phyloP scores from a whole-genome alignment of 208 protist species.

The Vickermania ingenoplastis region DNA sequence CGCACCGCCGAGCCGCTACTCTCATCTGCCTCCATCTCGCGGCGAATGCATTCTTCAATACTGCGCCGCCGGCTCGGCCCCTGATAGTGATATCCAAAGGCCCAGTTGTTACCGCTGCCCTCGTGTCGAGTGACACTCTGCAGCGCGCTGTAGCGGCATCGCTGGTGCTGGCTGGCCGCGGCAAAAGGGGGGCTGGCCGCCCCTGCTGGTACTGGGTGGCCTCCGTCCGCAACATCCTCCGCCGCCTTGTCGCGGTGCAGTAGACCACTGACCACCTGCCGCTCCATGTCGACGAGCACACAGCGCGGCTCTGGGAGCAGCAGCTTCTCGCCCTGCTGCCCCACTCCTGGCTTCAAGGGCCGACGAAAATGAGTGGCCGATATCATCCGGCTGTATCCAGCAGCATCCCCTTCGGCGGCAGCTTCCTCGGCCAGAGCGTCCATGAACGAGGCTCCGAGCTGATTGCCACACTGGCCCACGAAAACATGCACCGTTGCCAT shows the following conservation, averaged over 20 bases:
- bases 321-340: neutral
- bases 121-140: constrained; percentile 64
- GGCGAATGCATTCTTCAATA: constrained; percentile 61
- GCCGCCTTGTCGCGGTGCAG: constrained; percentile 13
- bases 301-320: constrained; percentile 49
- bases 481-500: constrained; percentile 66
- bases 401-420: constrained; percentile 6
- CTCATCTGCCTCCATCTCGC: constrained; percentile 77
- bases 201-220: neutral
- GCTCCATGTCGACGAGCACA: constrained; percentile 88
- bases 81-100: constrained; percentile 71
- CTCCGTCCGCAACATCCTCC: neutral
- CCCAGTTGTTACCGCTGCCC: constrained; percentile 89
- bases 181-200: constrained; percentile 15
- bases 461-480: constrained; percentile 89
- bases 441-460: constrained; percentile 76
- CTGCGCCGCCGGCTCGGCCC: constrained; percentile 36
- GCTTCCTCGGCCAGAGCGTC: constrained; percentile 47
- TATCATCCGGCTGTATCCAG: neutral
- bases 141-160: constrained; percentile 25
- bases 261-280: constrained; percentile 60
- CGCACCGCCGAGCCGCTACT: constrained; percentile 30
- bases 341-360: neutral
- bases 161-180: no score
- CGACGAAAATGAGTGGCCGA: constrained; percentile 37